Evolutionary conservation across 2,329 filamentous ascomycete genomes (phyloP), one percentile per base, ranked within the genome.

Genomic region (Periconia sp.): DNA sequence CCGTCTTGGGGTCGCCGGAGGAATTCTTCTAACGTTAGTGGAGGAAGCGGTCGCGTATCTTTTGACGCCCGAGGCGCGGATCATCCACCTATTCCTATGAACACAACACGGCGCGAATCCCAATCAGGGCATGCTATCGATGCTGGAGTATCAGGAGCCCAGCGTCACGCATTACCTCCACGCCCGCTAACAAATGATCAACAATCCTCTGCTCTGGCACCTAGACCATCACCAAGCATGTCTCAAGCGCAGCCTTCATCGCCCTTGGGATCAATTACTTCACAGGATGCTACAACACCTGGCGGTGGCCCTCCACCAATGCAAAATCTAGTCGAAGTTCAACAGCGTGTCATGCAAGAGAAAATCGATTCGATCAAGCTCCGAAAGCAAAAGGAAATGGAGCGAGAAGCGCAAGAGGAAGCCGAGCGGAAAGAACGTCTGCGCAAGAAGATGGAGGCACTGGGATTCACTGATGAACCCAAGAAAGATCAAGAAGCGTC

Each of bases 141-240:
- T 18, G 49, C 57, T 47, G 50, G 50, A 20, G 57, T 59, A 27
- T 47, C 67, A 47, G 61, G 55, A n/a, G 56, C 59, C 7, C 58
- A 63, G 33, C 66, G 66, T 27, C 62, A 63, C 27, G 52, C 54
- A 30, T 57, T 61, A 33, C 47, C 55, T 30, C 48, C 53, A 31
- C 60, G 53, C 93, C 76, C 96, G 96, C 74, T 96, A 91, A 78
- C 96, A 96, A 79, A 95, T 90, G 57, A 93, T 96, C 74, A 96
- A 96, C 71, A 91, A 90, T 55, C 55, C 42, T 33, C 65, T 62
- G 59, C 63, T 8, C 60, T 61, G 49, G 54, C 60, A 13, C 23
- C 11, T 31, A 61, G 53, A 35, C 53, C 62, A 14, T 73, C 71
- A n/a, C 72, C 72, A 2, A 68, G 57, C 43, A 45, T 60, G 47